Percentiles rank a stretch among this genome's conserved stretches.
phyloP scores from a whole-genome alignment of 106 monocot genomes.

The Dendrobium officinale region DNA sequence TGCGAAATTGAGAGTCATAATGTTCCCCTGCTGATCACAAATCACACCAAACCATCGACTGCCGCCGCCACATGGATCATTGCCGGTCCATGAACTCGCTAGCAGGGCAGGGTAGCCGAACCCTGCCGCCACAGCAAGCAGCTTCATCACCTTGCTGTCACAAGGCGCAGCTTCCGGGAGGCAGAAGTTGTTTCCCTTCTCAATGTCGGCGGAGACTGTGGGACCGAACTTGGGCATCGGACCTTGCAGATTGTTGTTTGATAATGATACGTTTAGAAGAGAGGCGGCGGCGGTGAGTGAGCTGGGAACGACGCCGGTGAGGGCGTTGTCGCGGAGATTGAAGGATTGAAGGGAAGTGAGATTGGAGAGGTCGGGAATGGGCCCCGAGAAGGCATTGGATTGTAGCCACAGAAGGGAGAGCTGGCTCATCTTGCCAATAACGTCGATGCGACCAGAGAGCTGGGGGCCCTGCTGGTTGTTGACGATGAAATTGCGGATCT shows the following conservation, averaged over 20 bases:
- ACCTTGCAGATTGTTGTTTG: conserved; percentile 81
- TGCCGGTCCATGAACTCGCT: conserved; percentile 37
- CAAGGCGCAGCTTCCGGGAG: conserved; percentile 30
- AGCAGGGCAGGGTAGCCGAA: conserved; percentile 63
- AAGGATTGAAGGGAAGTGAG: conserved; percentile 42
- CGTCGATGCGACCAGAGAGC: conserved; percentile 58
- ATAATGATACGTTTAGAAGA: conserved; percentile 37
- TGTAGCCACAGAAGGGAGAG: conserved; percentile 54
- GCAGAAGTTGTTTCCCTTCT: conserved; percentile 71
- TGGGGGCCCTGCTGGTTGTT: conserved; percentile 53
- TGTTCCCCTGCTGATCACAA: conserved; percentile 3
- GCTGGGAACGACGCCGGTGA: conserved; percentile 61
- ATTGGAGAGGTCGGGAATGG: conserved; percentile 75
- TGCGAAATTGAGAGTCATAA: conserved; percentile 4
- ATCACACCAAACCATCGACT: conserved; percentile 1
- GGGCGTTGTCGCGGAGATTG: conserved; percentile 56
- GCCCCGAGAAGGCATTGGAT: conserved; percentile 69
- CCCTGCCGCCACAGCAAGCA: conserved; percentile 55
- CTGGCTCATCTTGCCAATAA: conserved; percentile 39
- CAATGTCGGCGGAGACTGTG: conserved; percentile 22
- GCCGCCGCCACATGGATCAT: conserved; percentile 1
- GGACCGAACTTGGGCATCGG: conserved; percentile 42
- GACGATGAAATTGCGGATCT: conserved; percentile 32
- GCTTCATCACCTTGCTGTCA: conserved; percentile 33
- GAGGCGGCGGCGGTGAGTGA: conserved; percentile 23